These are phyloP conservation scores for Boletus vermiculosoides DNA, from an alignment of 768 basidiomycete species.

Conservation along the genomic window DNA sequence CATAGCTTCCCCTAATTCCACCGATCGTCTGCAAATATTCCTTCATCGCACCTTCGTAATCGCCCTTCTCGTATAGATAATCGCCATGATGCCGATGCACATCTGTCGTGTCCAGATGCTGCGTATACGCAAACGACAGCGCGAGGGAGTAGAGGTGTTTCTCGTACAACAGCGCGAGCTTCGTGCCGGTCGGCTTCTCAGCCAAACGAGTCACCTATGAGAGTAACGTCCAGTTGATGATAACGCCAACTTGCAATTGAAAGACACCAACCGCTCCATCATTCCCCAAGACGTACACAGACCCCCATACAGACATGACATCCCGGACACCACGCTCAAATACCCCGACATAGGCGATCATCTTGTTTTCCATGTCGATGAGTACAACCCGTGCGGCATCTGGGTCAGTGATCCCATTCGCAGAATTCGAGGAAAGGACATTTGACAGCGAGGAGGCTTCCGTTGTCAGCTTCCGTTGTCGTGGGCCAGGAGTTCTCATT, in stretches of 20 bases:
- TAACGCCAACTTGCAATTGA: background rate
- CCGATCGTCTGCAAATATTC: slow-evolving; percentile 93
- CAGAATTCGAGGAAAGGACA: slow-evolving; percentile 30
- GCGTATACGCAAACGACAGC: slow-evolving; percentile 77
- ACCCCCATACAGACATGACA: slow-evolving; percentile 78
- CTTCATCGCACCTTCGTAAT: slow-evolving; percentile 91
- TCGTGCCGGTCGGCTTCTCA: slow-evolving; percentile 81
- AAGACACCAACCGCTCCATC: slow-evolving; percentile 63
- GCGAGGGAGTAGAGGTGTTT: slow-evolving; percentile 80
- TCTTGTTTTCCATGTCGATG: slow-evolving; percentile 90
- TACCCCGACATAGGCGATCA: slow-evolving; percentile 78
- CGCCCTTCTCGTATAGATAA: slow-evolving; percentile 84
- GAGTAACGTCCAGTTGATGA: background rate
- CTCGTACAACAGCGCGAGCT: slow-evolving; percentile 82
- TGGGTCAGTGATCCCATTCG: slow-evolving; percentile 39
- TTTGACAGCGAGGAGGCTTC: slow-evolving; percentile 14
- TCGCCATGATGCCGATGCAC: slow-evolving; percentile 91
- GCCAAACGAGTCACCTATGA: slow-evolving; percentile 60
- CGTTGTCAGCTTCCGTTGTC: slow-evolving; percentile 25
- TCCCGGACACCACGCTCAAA: slow-evolving; percentile 83
- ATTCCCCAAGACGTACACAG: slow-evolving; percentile 74
- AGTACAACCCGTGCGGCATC: slow-evolving; percentile 81
- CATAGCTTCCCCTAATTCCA: slow-evolving; percentile 87
- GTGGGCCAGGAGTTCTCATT: slow-evolving; percentile 44
- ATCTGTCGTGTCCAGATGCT: slow-evolving; percentile 80